Conservation (phyloP, 495 filamentous ascomycete species). For the Aspergillus leporis region DNA sequence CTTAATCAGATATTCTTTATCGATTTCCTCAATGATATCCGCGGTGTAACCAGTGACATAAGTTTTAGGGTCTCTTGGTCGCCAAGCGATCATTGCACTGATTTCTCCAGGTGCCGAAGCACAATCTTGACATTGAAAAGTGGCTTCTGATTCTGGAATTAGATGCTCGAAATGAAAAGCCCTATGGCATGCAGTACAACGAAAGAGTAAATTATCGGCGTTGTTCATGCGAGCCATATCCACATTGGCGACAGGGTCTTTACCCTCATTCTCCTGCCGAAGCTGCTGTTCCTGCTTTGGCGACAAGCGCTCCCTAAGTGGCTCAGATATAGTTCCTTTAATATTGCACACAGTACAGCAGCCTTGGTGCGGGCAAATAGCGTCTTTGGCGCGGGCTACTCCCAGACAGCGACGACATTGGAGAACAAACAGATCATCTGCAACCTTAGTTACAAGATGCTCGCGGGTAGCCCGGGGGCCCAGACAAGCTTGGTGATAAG, state of each 20-base stretch:
- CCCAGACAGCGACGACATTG: slow-evolving; percentile 89
- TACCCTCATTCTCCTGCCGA: slow-evolving; percentile 71
- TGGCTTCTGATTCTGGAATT: slow-evolving; percentile 42
- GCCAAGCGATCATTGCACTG: slow-evolving; percentile 80
- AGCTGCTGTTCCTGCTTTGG: slow-evolving; percentile 79
- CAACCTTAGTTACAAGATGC: slow-evolving; percentile 92
- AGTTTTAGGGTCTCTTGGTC: slow-evolving; percentile 56
- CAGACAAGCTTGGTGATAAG: slow-evolving; percentile 82
- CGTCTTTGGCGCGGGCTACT: slow-evolving; percentile 63
- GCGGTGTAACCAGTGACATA: slow-evolving; percentile 37
- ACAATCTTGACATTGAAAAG: slow-evolving; percentile 80
- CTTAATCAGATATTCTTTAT: slow-evolving; percentile 89
- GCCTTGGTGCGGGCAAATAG: slow-evolving; percentile 64
- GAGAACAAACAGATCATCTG: slow-evolving; percentile 72
- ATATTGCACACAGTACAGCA: slow-evolving; percentile 68
- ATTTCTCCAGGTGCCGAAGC: slow-evolving; percentile 57
- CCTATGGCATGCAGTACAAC: slow-evolving; percentile 75
- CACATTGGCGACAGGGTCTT: slow-evolving; percentile 71
- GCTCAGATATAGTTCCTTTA: slow-evolving; percentile 59
- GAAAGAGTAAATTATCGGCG: slow-evolving; percentile 72
- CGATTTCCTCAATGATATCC: slow-evolving; percentile 62
- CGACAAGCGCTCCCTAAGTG: slow-evolving; percentile 70
- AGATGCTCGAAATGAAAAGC: slow-evolving; percentile 83
- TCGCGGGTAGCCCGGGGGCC: slow-evolving; percentile 71
- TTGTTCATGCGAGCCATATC: slow-evolving; percentile 69